Percentiles rank a stretch among this genome's conserved stretches.
Conservation (phyloP, 2,329 filamentous ascomycete species). For the Calonectria hawksworthii region DNA sequence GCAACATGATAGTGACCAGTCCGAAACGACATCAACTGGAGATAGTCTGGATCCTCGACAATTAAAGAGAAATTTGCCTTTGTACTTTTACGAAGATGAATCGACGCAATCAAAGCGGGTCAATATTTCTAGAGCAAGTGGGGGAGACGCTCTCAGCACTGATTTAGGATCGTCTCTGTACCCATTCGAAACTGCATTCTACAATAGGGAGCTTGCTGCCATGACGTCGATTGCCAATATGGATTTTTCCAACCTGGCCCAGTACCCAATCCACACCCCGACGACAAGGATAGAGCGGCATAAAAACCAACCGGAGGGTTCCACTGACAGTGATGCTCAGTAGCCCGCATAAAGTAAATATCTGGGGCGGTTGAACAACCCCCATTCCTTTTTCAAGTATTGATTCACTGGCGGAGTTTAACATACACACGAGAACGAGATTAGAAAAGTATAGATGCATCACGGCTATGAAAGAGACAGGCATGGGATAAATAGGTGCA, state of each 20-base stretch:
- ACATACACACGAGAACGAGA: not conserved
- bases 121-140: not conserved
- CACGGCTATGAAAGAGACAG: fast-evolving
- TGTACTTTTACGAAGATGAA: not conserved
- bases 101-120: not conserved
- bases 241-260: not conserved
- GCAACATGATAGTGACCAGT: not conserved
- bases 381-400: not conserved
- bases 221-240: not conserved
- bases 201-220: not conserved
- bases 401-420: not conserved
- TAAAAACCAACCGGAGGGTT: not conserved
- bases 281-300: not conserved
- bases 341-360: not conserved
- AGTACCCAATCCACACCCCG: not conserved
- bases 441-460: not conserved
- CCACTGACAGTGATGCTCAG: not conserved
- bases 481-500: not conserved
- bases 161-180: not conserved
- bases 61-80: not conserved
- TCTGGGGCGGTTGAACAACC: not conserved
- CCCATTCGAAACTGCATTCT: not conserved
- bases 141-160: fast-evolving
- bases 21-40: too few species aligned
- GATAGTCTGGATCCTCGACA: not conserved